Evolutionary conservation across 495 filamentous ascomycete species (phyloP).

Genomic region (Aspergillus leporis): DNA sequence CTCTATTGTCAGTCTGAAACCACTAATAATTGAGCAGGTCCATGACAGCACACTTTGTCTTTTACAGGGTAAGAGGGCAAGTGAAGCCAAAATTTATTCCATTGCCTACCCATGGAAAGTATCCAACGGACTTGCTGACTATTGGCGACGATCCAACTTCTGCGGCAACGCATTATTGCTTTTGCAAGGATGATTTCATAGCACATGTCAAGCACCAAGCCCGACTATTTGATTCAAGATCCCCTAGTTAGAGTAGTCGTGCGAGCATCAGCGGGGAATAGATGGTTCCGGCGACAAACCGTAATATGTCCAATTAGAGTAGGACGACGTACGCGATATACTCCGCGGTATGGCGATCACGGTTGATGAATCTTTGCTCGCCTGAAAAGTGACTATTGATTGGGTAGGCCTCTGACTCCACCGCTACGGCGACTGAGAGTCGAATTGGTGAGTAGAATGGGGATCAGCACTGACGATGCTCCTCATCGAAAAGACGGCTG

Average conservation of each 20-base stretch:
- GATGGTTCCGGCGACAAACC: neutral
- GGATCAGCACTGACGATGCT: conserved; percentile 12
- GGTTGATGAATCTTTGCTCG: neutral
- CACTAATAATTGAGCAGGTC: neutral
- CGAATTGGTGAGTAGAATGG: conserved; percentile 10
- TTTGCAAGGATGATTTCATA: neutral
- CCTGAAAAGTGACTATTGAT: conserved; percentile 3
- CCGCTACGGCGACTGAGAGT: conserved; percentile 11
- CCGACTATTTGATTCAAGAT: conserved; percentile 7
- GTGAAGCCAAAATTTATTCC: neutral
- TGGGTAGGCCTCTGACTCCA: conserved; percentile 10
- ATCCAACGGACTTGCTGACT: conserved; percentile 11
- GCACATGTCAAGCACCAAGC: neutral
- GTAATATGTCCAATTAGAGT: neutral
- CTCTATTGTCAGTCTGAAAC: neutral
- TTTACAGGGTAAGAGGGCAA: neutral
- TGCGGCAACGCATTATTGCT: neutral
- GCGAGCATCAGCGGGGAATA: neutral
- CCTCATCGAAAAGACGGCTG: conserved; percentile 12
- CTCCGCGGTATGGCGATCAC: neutral
- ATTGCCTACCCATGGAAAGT: conserved; percentile 12
- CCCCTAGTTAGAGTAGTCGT: neutral
- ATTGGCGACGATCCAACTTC: conserved; percentile 12
- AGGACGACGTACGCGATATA: neutral
- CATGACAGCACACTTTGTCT: conserved; percentile 3